These are phyloP conservation scores for Wallemia hederae DNA, from an alignment of 1,284 basidiomycete species.

Conservation along the genomic window DNA sequence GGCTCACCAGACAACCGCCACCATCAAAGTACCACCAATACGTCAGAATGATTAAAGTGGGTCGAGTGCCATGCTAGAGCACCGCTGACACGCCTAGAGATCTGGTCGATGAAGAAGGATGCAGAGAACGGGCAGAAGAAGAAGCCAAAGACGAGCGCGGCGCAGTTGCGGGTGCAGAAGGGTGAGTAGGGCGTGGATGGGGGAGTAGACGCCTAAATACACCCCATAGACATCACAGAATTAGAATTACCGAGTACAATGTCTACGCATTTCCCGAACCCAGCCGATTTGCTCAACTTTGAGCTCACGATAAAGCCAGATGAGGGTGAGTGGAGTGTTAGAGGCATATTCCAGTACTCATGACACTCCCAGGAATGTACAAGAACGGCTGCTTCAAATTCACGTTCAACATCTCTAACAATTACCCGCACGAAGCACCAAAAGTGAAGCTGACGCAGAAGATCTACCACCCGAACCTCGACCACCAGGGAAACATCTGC, in stretches of 20 bases:
- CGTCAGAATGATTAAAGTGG: neutral
- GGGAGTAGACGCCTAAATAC: neutral
- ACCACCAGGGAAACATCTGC: conserved; percentile 87
- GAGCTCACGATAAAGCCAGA: conserved; percentile 81
- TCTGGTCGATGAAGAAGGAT: conserved; percentile 87
- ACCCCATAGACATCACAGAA: conserved; percentile 57
- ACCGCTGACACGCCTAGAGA: conserved; percentile 24
- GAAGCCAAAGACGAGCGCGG: conserved; percentile 87
- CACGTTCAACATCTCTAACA: conserved; percentile 80
- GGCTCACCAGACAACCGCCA: too few species aligned
- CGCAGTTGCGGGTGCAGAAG: conserved; percentile 94
- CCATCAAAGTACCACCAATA: too few species aligned
- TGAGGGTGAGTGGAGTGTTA: conserved; percentile 32
- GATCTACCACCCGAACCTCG: conserved; percentile 99
- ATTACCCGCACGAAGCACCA: conserved; percentile 96
- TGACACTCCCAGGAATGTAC: conserved; percentile 57
- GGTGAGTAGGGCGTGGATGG: conserved; percentile 25
- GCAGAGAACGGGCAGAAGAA: conserved; percentile 78
- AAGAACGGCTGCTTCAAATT: conserved; percentile 78
- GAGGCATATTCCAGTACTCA: neutral
- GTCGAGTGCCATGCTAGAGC: neutral
- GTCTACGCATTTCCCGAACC: conserved; percentile 76
- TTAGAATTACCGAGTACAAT: conserved; percentile 86
- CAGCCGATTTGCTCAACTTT: conserved; percentile 82
- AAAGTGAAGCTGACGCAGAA: conserved; percentile 94